Evolutionary conservation across 2,329 filamentous ascomycete genomes (phyloP), one percentile per base, ranked within the genome.

Genomic region (Pestalotiopsis sp.): DNA sequence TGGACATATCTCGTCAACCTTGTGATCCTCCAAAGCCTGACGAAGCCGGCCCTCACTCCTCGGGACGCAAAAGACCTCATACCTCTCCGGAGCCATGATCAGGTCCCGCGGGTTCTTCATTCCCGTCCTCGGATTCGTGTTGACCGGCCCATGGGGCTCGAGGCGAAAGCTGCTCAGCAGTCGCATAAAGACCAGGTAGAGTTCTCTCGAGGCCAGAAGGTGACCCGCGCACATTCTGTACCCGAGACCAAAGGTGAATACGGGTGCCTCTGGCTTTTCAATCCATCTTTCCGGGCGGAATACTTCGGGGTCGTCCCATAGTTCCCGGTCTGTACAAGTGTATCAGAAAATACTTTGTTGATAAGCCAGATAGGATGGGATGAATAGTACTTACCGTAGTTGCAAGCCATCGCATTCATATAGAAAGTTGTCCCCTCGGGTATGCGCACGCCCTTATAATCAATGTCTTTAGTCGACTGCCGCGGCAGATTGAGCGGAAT

Each of bases 321-420:
- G 20, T 14, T 67, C 41, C 25, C 20, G 38, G 23, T 67, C 66
- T 67, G n/a, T 57, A 41, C 14, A 27, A 7, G 27, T n/a, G 3
- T 3, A 1, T 66, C 49, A 57, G 45, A 3, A 23, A 3, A 12
- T 9, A 0, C n/a, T 9, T 3, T 2, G 17, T 14, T 52, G 11
- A 38, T 13, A 9, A 23, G 11, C 3, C 14, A 36, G 3, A 27
- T 13, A 25, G 11, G 6, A n/a, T 27, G 23, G 58, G 12, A 25
- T 38, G 13, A 23, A 58, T 12, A 0, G 4, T 4, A 36, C 58
- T 67, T 38, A 89, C 88, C 89, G 87, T 90, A 90, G 70, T 92
- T 91, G 73, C 90, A 91, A 2, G 89, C 89, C 89, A 89, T 91
- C 0, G 89, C 87, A 69, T 92, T 92, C 31, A 92, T 79, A 76